These are phyloP conservation scores for Penicillium lagena DNA, from an alignment of 495 filamentous ascomycete species.

Conservation along the genomic window DNA sequence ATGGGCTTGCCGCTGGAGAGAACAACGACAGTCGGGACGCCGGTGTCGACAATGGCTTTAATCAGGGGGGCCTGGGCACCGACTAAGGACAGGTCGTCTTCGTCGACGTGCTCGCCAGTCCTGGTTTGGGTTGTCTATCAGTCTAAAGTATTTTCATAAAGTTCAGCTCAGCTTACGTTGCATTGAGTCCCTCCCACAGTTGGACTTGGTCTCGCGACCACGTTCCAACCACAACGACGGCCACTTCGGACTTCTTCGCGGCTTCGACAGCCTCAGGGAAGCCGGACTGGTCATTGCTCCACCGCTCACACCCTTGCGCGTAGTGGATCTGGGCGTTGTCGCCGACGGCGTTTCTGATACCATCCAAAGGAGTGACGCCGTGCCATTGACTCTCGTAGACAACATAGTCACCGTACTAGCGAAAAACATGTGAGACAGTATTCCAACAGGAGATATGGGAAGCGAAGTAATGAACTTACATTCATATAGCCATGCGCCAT, in stretches of 20 bases:
- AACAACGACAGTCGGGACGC: conserved; percentile 62
- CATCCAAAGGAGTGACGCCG: conserved; percentile 60
- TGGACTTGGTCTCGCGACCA: conserved; percentile 67
- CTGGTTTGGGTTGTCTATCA: conserved; percentile 17
- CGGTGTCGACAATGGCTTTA: conserved; percentile 54
- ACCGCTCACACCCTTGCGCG: conserved; percentile 65
- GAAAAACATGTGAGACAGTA: not conserved
- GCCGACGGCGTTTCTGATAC: conserved; percentile 55
- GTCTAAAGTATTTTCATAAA: not conserved
- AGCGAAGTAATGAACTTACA: conserved; percentile 27
- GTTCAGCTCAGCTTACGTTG: conserved; percentile 32
- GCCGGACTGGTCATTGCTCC: conserved; percentile 59
- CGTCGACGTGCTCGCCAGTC: conserved; percentile 67
- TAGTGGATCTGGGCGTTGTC: conserved; percentile 49
- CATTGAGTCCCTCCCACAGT: conserved; percentile 62
- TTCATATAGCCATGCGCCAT: conserved; percentile 70
- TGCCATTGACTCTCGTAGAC: conserved; percentile 52
- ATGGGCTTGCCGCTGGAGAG: conserved; percentile 65
- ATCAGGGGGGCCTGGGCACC: conserved; percentile 64
- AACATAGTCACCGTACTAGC: conserved; percentile 62
- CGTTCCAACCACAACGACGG: conserved; percentile 66
- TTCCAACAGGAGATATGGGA: not conserved
- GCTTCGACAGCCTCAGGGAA: conserved; percentile 56
- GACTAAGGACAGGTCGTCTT: conserved; percentile 54
- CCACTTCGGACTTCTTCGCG: conserved; percentile 60